These are phyloP conservation scores for Penicillium sp. DNA, from an alignment of 2,329 filamentous ascomycete species.

Conservation along the genomic window DNA sequence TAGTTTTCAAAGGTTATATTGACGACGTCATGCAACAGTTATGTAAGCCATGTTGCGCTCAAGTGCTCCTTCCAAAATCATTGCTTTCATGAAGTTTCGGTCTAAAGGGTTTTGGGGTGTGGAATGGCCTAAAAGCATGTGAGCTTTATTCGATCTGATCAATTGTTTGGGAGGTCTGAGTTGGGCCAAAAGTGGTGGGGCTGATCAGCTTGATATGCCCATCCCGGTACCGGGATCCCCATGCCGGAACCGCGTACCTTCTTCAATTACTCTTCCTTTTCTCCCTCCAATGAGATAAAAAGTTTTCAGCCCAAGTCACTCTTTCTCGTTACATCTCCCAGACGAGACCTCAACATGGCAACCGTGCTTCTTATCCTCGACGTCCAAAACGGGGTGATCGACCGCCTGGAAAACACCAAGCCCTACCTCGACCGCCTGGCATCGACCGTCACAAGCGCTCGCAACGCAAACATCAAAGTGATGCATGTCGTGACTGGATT, in stretches of 20 bases:
- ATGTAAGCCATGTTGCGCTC: background rate
- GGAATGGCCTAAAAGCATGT: too few relatives aligned
- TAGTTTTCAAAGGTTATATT: background rate
- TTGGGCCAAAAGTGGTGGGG: too few relatives aligned
- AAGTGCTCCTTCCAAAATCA: background rate
- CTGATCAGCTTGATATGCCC: background rate
- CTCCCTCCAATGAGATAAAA: background rate
- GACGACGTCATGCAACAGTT: background rate
- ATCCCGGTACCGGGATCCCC: constrained; percentile 7
- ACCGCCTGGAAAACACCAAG: constrained; percentile 17
- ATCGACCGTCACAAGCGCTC: constrained; percentile 24
- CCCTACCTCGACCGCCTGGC: constrained; percentile 29
- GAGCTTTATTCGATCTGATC: too few relatives aligned
- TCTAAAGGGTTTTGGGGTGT: too few relatives aligned
- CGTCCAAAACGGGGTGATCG: constrained; percentile 34
- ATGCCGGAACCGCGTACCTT: background rate
- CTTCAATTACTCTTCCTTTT: background rate
- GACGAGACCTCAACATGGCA: background rate
- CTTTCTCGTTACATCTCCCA: background rate
- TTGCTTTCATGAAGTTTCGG: background rate
- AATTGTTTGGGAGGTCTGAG: too few relatives aligned
- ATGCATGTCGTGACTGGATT: constrained; percentile 39
- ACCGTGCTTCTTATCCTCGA: constrained; percentile 40
- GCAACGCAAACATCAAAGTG: constrained; percentile 27
- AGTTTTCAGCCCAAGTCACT: background rate